Evolutionary conservation across 1,284 basidiomycete species (phyloP).

Genomic region (Apiotrichum veenhuisii): DNA sequence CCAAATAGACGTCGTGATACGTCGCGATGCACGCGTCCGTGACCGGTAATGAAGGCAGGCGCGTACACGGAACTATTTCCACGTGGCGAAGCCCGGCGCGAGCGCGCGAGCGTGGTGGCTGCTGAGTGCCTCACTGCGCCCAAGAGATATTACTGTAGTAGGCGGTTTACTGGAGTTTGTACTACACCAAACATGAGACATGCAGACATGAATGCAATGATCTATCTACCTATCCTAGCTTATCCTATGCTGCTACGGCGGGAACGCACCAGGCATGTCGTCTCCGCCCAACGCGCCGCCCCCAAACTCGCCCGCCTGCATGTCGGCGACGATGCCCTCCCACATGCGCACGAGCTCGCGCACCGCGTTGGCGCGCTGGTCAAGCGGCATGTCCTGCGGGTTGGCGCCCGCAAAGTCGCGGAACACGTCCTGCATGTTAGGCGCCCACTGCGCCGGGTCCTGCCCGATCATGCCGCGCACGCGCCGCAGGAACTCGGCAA

Average conservation of each 20-base stretch:
- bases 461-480: conserved; percentile 14
- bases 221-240: not conserved
- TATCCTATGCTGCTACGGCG: too few relatives aligned
- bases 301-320: conserved; percentile 7
- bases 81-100: too few relatives aligned
- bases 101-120: too few relatives aligned
- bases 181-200: too few relatives aligned
- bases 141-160: too few relatives aligned
- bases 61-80: too few relatives aligned
- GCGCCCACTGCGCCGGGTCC: conserved; percentile 12
- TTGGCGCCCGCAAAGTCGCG: conserved; percentile 12
- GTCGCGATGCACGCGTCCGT: too few relatives aligned
- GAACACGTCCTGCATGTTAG: conserved; percentile 16
- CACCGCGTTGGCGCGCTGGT: conserved; percentile 11
- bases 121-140: too few relatives aligned
- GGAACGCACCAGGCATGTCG: conserved; percentile 17
- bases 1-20: too few relatives aligned
- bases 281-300: not conserved
- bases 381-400: conserved; percentile 13
- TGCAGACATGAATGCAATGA: too few relatives aligned
- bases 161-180: too few relatives aligned
- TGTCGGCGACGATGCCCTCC: conserved; percentile 14
- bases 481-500: conserved; percentile 15
- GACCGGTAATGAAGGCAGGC: too few relatives aligned
- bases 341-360: conserved; percentile 16